Conservation (phyloP, 495 filamentous ascomycete species). For the Penicillium bialowiezense region DNA sequence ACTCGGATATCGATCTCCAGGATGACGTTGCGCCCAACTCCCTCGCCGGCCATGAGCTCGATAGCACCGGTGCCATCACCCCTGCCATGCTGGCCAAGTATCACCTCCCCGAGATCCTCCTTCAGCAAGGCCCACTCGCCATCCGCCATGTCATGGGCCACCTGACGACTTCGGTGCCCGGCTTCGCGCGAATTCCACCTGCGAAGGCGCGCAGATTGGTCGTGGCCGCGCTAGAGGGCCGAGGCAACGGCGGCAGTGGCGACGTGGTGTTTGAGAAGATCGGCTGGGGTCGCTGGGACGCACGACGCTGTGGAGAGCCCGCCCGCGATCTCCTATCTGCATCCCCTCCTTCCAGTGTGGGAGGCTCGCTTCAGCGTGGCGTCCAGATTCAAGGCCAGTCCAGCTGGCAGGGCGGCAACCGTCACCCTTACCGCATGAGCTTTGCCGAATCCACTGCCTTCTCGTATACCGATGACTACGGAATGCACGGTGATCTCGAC, state of each 20-base stretch:
- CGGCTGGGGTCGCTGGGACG: slow-evolving; percentile 96
- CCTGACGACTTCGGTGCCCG: slow-evolving; percentile 87
- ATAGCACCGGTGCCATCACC: slow-evolving; percentile 80
- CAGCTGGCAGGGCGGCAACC: slow-evolving; percentile 38
- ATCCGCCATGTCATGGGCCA: slow-evolving; percentile 94
- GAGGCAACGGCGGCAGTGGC: slow-evolving; percentile 60
- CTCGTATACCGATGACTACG: slow-evolving; percentile 64
- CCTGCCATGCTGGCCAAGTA: slow-evolving; percentile 83
- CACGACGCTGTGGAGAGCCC: slow-evolving; percentile 66
- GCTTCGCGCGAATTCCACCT: slow-evolving; percentile 86
- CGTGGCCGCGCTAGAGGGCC: slow-evolving; percentile 77
- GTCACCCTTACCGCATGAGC: slow-evolving; percentile 56
- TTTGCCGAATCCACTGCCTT: slow-evolving; percentile 69
- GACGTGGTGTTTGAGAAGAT: slow-evolving; percentile 94
- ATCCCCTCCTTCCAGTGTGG: slow-evolving; percentile 49
- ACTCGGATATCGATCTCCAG: slow-evolving; percentile 84
- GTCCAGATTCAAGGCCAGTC: slow-evolving; percentile 60
- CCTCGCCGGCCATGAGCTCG: slow-evolving; percentile 43
- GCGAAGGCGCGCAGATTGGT: slow-evolving; percentile 88
- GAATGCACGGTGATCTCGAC: slow-evolving; percentile 49
- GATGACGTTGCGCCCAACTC: slow-evolving; percentile 58
- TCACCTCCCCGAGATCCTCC: slow-evolving; percentile 87
- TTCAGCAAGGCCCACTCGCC: slow-evolving; percentile 83
- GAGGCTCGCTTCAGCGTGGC: slow-evolving; percentile 50
- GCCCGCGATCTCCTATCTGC: slow-evolving; percentile 42